Conservation (phyloP, 495 filamentous ascomycete genomes). For the Penicillium bovifimosum region DNA sequence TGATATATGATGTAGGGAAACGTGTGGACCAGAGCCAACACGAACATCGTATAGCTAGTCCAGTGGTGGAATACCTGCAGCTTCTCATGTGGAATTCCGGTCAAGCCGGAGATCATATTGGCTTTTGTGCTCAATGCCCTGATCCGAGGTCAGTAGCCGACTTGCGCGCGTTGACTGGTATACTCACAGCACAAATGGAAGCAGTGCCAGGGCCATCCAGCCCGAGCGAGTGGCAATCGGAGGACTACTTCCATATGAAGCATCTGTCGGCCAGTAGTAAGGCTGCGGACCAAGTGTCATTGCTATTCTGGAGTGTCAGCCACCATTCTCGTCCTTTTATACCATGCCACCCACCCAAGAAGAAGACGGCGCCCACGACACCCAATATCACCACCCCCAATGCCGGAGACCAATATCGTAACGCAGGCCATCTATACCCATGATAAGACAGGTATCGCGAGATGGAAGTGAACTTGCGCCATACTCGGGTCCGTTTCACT, state of each 20-base stretch:
- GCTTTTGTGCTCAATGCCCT: slow-evolving; percentile 31
- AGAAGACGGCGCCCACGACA: slow-evolving; percentile 18
- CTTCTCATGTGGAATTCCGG: slow-evolving; percentile 49
- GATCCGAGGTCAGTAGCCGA: not conserved
- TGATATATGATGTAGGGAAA: slow-evolving; percentile 49
- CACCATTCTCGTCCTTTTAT: slow-evolving; percentile 2
- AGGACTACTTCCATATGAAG: slow-evolving; percentile 44
- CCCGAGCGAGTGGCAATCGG: slow-evolving; percentile 49
- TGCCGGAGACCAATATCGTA: slow-evolving; percentile 24
- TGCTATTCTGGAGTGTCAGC: slow-evolving; percentile 17
- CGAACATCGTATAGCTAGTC: slow-evolving; percentile 44
- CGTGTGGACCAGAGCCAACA: slow-evolving; percentile 44
- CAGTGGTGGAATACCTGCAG: slow-evolving; percentile 42
- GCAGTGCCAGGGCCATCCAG: slow-evolving; percentile 46
- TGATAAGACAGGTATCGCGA: slow-evolving; percentile 25
- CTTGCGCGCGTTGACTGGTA: not conserved
- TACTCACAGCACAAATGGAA: slow-evolving; percentile 48
- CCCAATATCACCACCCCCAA: slow-evolving; percentile 21
- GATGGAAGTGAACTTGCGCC: slow-evolving; percentile 18
- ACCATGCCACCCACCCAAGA: slow-evolving; percentile 29
- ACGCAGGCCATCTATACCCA: slow-evolving; percentile 11
- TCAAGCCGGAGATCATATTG: slow-evolving; percentile 44
- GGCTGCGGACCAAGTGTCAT: slow-evolving; percentile 48
- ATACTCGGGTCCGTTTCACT: slow-evolving; percentile 19
- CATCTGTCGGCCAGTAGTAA: slow-evolving; percentile 54